Conservation (phyloP, 2,329 filamentous ascomycete species). For the Exophiala sideris region DNA sequence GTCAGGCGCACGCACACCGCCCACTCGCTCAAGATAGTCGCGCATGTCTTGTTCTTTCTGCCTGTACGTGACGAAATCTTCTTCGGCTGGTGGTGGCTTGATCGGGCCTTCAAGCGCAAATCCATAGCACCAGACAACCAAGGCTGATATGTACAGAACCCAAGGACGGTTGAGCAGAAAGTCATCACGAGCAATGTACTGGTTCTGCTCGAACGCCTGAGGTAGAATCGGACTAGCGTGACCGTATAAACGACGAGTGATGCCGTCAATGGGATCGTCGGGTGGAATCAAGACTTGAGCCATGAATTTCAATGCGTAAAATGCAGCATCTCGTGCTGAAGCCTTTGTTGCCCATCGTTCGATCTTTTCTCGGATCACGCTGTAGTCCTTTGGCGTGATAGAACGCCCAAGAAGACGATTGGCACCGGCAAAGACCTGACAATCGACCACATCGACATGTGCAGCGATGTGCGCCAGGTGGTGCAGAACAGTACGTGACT, state of each 20-base stretch:
- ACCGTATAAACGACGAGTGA: slow-evolving; percentile 35
- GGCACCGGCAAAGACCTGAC: slow-evolving; percentile 90
- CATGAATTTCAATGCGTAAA: slow-evolving; percentile 86
- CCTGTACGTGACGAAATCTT: slow-evolving; percentile 56
- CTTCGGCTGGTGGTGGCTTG: slow-evolving; percentile 40
- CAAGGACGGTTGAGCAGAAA: slow-evolving; percentile 87
- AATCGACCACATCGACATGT: slow-evolving; percentile 96
- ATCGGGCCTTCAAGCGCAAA: slow-evolving; percentile 83
- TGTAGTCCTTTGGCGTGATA: slow-evolving; percentile 78
- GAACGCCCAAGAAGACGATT: slow-evolving; percentile 78
- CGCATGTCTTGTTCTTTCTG: slow-evolving; percentile 76
- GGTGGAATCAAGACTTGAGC: slow-evolving; percentile 73
- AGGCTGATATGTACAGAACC: slow-evolving; percentile 88
- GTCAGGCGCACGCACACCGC: slow-evolving; percentile 68
- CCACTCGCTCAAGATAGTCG: slow-evolving; percentile 69
- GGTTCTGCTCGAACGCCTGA: slow-evolving; percentile 36
- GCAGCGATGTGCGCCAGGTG: slow-evolving; percentile 97
- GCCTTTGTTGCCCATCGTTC: slow-evolving; percentile 86
- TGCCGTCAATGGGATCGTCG: slow-evolving; percentile 32
- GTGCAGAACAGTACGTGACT: slow-evolving; percentile 84
- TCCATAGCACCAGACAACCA: slow-evolving; percentile 95
- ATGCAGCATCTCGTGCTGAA: slow-evolving; percentile 83
- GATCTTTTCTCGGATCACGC: slow-evolving; percentile 71
- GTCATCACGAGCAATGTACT: slow-evolving; percentile 82
- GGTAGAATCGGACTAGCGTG: slow-evolving; percentile 30